Evolutionary conservation across 192 early-diverging fungal genomes (phyloP).

Genomic region (Coemansia sp.): DNA sequence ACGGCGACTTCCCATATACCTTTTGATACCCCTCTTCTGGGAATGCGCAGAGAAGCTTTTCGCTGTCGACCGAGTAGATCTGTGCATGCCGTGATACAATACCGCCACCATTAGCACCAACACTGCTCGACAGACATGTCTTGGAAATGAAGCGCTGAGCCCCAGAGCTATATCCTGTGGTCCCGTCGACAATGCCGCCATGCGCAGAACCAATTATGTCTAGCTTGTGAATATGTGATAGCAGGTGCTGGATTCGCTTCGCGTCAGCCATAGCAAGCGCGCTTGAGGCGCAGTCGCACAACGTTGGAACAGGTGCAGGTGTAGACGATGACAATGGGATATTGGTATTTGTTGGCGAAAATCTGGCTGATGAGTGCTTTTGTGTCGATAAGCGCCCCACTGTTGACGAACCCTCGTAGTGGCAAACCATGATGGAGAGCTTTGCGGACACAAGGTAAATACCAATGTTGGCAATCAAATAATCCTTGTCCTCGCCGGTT

Average conservation of each 20-base stretch:
- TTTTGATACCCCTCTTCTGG: constrained; percentile 47
- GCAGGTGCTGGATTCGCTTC: constrained; percentile 28
- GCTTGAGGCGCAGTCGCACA: constrained; percentile 42
- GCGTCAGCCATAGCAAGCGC: constrained; percentile 24
- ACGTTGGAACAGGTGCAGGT: constrained; percentile 12
- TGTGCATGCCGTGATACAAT: constrained; percentile 49
- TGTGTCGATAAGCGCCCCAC: constrained; percentile 12
- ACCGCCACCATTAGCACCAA: constrained; percentile 5
- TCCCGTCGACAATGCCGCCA: neutral
- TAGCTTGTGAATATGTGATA: constrained; percentile 45
- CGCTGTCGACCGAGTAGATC: constrained; percentile 40
- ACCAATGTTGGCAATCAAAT: constrained; percentile 52
- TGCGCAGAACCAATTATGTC: constrained; percentile 21
- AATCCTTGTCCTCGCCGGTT: constrained; percentile 14
- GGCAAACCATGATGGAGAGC: constrained; percentile 47
- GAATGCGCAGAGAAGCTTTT: constrained; percentile 46
- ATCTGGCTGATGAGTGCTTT: neutral
- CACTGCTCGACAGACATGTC: neutral
- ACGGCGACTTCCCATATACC: constrained; percentile 23
- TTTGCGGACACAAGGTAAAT: constrained; percentile 49
- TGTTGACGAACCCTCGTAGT: constrained; percentile 36
- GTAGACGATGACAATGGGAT: constrained; percentile 10
- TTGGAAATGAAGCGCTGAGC: neutral
- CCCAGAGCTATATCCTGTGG: neutral
- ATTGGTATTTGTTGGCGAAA: neutral